Evolutionary conservation across 805 yeast genomes (phyloP).

Genomic region (Debaryomyces castellii): DNA sequence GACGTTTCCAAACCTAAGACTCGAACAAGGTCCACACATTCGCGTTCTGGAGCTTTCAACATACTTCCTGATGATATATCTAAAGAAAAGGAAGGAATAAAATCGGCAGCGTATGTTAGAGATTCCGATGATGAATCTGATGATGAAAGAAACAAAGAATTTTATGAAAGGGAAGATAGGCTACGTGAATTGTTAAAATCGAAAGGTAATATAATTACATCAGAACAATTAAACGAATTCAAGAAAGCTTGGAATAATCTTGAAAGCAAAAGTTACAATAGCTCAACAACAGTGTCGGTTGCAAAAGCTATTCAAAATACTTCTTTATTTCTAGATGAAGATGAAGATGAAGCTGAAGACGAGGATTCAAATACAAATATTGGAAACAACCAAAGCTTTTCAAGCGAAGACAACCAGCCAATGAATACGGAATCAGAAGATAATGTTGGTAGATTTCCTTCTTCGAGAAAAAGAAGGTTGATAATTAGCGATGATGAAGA

Average conservation of each 20-base stretch:
- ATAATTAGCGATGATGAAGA: conserved; percentile 18
- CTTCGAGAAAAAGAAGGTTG: conserved; percentile 10
- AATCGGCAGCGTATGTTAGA: conserved; percentile 54
- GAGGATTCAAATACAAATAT: background rate
- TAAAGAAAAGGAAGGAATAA: conserved; percentile 14
- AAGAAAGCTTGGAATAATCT: conserved; percentile 29
- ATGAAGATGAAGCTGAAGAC: conserved; percentile 13
- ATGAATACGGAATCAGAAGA: background rate
- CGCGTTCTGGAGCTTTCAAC: conserved; percentile 20
- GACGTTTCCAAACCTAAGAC: conserved; percentile 10
- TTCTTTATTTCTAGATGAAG: conserved; percentile 13
- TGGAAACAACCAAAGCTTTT: no score
- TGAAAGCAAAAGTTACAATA: conserved; percentile 10
- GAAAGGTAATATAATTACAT: conserved; percentile 39
- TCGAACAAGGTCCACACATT: conserved; percentile 4
- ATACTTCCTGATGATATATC: conserved; percentile 22
- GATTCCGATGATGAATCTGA: conserved; percentile 68
- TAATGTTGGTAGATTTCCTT: background rate
- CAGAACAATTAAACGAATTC: conserved; percentile 31
- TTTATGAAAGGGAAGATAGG: conserved; percentile 56
- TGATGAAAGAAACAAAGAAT: conserved; percentile 49
- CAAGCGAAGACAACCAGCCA: no score
- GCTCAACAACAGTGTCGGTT: conserved; percentile 9
- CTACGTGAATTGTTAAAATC: conserved; percentile 39
- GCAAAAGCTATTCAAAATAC: conserved; percentile 15